Conservation (phyloP, 1,284 basidiomycete genomes). For the Sutorius eximius region DNA sequence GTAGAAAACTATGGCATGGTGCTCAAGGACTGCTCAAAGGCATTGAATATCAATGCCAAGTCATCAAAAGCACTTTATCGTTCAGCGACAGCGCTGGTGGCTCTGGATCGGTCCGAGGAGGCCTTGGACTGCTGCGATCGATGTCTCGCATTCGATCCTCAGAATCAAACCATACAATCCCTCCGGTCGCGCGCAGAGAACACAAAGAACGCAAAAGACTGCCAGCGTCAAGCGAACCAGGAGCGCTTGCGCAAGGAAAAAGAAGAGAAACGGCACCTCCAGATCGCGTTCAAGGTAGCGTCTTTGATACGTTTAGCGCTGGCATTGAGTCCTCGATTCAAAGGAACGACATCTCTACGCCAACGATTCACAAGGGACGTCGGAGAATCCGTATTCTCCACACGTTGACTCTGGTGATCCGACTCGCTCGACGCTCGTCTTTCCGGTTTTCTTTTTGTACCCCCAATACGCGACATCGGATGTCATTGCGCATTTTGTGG, state of each 20-base stretch:
- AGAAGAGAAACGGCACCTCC: constrained; percentile 48
- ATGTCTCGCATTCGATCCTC: constrained; percentile 58
- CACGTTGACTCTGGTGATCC: constrained; percentile 65
- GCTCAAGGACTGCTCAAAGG: constrained; percentile 79
- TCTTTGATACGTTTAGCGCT: background rate
- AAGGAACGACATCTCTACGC: constrained; percentile 70
- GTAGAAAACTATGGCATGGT: constrained; percentile 86
- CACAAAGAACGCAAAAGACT: constrained; percentile 50
- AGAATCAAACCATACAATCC: constrained; percentile 51
- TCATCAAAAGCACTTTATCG: constrained; percentile 85
- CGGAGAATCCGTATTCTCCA: constrained; percentile 55
- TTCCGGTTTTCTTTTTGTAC: constrained; percentile 92
- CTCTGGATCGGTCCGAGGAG: constrained; percentile 74
- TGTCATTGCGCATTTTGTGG: constrained; percentile 83
- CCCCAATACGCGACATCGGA: constrained; percentile 89
- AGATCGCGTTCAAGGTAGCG: constrained; percentile 61
- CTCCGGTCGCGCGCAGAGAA: constrained; percentile 49
- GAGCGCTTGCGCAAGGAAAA: constrained; percentile 49
- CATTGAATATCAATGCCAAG: constrained; percentile 59
- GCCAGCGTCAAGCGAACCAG: constrained; percentile 48
- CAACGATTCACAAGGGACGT: constrained; percentile 58
- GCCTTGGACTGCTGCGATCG: constrained; percentile 77
- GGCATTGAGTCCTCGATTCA: constrained; percentile 7
- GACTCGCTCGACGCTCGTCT: constrained; percentile 59
- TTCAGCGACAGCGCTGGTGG: constrained; percentile 72